Percentiles rank a stretch among this genome's conserved stretches.
These are phyloP conservation scores for Guadua angustifolia DNA, from an alignment of 176 grass and related monocot genomes.

Conservation along the genomic window DNA sequence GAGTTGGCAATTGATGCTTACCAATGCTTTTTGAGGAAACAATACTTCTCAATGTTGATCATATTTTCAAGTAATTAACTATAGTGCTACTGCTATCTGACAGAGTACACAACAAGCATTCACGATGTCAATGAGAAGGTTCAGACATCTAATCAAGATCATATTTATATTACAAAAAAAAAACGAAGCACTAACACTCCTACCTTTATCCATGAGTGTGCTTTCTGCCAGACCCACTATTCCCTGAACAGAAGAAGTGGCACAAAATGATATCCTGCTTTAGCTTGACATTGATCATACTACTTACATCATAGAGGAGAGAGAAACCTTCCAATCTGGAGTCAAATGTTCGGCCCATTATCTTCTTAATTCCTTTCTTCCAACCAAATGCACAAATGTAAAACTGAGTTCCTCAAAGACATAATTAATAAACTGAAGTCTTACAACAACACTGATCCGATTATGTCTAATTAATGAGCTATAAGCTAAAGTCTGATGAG, in stretches of 20 bases:
- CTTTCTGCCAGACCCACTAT: conserved; percentile 9
- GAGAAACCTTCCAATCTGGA: not conserved
- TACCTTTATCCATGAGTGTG: not conserved
- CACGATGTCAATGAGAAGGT: not conserved
- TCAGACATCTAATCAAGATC: not conserved
- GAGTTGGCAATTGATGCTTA: too few species aligned
- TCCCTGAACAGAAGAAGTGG: not conserved
- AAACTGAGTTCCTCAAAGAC: not conserved
- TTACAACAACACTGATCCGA: not conserved
- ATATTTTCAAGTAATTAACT: not conserved
- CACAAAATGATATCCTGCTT: not conserved
- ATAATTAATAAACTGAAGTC: not conserved
- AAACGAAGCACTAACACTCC: not conserved
- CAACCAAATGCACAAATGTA: conserved; percentile 6
- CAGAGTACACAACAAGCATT: not conserved
- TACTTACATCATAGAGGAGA: not conserved
- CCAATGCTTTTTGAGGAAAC: too few species aligned
- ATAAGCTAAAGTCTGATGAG: not conserved
- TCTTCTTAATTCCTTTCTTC: not conserved
- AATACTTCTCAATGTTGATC: not conserved
- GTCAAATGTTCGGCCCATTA: not conserved
- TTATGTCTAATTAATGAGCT: not conserved
- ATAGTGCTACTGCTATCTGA: not conserved
- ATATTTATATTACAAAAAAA: not conserved
- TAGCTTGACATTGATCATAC: not conserved